Base-by-base conservation (phyloP, 495 filamentous ascomycete species). In the Copromyces sp. region DNA sequence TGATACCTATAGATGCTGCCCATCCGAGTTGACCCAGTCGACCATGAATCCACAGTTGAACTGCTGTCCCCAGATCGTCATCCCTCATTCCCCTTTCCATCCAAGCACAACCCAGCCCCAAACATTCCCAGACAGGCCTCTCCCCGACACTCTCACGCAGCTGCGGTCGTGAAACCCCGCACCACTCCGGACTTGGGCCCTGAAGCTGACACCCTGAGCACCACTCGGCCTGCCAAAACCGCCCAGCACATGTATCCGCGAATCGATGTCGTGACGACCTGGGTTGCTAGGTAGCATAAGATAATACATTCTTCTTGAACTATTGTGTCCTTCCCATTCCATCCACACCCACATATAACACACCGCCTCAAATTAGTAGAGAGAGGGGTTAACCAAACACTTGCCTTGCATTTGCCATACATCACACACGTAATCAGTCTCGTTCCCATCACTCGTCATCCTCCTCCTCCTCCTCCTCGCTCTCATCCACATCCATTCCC, bases 401-500 rank as follows among this genome's bases (percentile, higher is more conserved):
- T 29, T 68, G 47, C 35, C 40, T 70, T 69, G 40, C 68, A 74
- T n/a, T n/a, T 59, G 20, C 47, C 47, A 29, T n/a, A 73, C 37
- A 40, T 29, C 20, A 37, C 32, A 45, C n/a, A 70, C 45, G 3
- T 44, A 20, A 59, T 59, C 47, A 59, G 24, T 16, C 69, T 39
- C 24, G 38, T 47, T 16, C 17, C 17, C n/a, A 74, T 45, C 82
- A 81, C 24, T 83, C 80, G 71, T 88, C 85, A 70, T 90, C 89
- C 53, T 91, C 91, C 38, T 91, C 91, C 7, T 91, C 91, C 7
- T 93, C 91, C 42, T 94, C 93, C 53, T 93, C 92, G 2, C 93
- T 92, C 37, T 94, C 92, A 80, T 97, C 94, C 73, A 97, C 94
- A 71, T 98, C 95, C 94, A 94, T 94, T 4, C 94, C 94, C 81